phyloP scores from a whole-genome alignment of 2,329 filamentous ascomycete species.

The Hymenoscyphus occultus region DNA sequence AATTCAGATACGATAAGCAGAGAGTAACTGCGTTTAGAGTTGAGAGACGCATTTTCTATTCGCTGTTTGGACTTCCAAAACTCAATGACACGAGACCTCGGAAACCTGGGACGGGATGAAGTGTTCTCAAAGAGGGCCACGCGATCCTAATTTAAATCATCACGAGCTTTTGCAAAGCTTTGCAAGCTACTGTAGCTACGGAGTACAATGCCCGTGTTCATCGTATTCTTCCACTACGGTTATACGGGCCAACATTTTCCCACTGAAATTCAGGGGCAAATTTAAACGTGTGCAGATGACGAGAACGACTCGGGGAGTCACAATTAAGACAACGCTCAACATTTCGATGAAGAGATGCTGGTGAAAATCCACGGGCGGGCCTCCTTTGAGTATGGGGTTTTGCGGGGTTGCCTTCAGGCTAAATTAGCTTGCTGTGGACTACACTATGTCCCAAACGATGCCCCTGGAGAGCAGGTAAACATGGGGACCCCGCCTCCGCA shows the following conservation, averaged over 20 bases:
- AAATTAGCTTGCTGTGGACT: neutral
- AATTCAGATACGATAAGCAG: neutral
- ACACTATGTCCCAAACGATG: no score
- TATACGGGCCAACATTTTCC: neutral
- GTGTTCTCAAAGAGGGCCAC: neutral
- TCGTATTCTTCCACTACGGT: neutral
- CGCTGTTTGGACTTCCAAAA: neutral
- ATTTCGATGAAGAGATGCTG: neutral
- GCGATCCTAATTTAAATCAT: neutral
- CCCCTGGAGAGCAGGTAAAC: neutral
- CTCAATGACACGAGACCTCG: neutral
- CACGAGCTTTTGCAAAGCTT: neutral
- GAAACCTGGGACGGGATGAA: neutral
- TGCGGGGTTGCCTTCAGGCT: neutral
- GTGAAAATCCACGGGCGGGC: neutral
- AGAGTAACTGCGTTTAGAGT: neutral
- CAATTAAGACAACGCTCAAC: neutral
- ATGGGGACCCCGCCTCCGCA: conserved; percentile 3
- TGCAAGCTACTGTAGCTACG: neutral
- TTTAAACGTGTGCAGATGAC: neutral
- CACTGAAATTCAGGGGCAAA: neutral
- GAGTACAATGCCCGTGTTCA: neutral
- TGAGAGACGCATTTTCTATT: neutral
- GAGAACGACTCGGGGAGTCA: neutral
- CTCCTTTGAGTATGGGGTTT: neutral